A percentile compares a stretch with the other conserved stretches of the same genome.
Evolutionary conservation across 2,329 filamentous ascomycete species (phyloP).

Genomic region (Aspergillus spinulosporus): DNA sequence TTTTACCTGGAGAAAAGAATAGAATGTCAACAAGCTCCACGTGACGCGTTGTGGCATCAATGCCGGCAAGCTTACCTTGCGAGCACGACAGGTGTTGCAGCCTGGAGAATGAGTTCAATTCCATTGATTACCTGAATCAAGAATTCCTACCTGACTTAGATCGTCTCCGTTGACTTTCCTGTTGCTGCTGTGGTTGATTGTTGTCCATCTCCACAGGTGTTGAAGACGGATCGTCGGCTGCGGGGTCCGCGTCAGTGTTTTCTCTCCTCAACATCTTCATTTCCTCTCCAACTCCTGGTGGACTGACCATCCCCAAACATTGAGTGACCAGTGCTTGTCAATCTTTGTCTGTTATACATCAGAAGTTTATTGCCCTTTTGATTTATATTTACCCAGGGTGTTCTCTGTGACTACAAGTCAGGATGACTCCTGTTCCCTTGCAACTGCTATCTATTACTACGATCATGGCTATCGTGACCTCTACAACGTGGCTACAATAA

Average conservation of each 20-base stretch:
- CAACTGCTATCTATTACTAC: too few relatives aligned
- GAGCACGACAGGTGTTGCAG: slow-evolving; percentile 11
- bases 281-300: background rate
- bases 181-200: background rate
- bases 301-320: background rate
- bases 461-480: too few relatives aligned
- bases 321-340: background rate
- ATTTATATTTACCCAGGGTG: too few relatives aligned
- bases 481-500: too few relatives aligned
- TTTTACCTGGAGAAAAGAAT: slow-evolving; percentile 6
- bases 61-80: slow-evolving; percentile 5
- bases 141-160: slow-evolving; percentile 5
- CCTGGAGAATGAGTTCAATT: background rate
- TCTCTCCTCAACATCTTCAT: background rate
- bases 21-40: background rate
- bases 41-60: background rate
- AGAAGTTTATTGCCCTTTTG: too few relatives aligned
- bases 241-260: slow-evolving; percentile 7
- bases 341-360: too few relatives aligned
- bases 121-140: background rate
- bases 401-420: too few relatives aligned
- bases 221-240: slow-evolving; percentile 9
- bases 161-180: background rate
- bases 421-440: too few relatives aligned
- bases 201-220: slow-evolving; percentile 1